These are phyloP conservation scores for Lactarius deliciosus DNA, from an alignment of 768 basidiomycete genomes.

Conservation along the genomic window DNA sequence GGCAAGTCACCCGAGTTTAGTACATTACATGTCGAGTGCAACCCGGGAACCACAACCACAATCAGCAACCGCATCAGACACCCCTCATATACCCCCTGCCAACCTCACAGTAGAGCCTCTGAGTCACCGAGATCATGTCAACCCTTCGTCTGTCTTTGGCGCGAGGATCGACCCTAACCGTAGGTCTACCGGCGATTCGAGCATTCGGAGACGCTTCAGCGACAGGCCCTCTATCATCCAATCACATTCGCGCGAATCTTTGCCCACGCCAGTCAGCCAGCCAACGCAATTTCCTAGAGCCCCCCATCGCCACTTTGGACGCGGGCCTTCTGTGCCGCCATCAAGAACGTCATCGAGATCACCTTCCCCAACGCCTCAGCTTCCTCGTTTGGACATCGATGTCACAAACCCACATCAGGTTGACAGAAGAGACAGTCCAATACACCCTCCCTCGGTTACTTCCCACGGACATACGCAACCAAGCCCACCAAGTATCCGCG, in stretches of 20 bases:
- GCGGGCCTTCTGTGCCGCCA: background rate
- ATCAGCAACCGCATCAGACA: background rate
- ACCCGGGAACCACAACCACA: background rate
- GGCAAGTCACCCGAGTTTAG: background rate
- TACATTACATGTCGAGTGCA: background rate
- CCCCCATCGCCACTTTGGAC: conserved; percentile 6
- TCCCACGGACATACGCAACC: background rate
- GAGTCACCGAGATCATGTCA: background rate
- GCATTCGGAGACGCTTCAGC: conserved; percentile 12
- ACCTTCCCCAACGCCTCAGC: background rate
- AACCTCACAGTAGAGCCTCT: background rate
- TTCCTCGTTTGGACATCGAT: background rate
- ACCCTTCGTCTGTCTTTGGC: background rate
- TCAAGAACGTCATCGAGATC: conserved; percentile 3
- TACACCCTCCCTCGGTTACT: background rate
- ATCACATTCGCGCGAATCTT: conserved; percentile 1
- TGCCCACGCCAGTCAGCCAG: background rate
- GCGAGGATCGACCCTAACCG: background rate
- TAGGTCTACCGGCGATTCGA: conserved; percentile 4
- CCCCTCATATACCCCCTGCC: background rate
- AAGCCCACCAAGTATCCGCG: background rate
- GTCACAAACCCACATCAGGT: background rate
- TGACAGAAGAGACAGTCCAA: background rate
- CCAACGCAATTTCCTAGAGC: background rate
- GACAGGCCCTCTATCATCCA: conserved; percentile 11